Evolutionary conservation across 1,284 basidiomycete species (phyloP).

Genomic region (Stereum hirsutum): DNA sequence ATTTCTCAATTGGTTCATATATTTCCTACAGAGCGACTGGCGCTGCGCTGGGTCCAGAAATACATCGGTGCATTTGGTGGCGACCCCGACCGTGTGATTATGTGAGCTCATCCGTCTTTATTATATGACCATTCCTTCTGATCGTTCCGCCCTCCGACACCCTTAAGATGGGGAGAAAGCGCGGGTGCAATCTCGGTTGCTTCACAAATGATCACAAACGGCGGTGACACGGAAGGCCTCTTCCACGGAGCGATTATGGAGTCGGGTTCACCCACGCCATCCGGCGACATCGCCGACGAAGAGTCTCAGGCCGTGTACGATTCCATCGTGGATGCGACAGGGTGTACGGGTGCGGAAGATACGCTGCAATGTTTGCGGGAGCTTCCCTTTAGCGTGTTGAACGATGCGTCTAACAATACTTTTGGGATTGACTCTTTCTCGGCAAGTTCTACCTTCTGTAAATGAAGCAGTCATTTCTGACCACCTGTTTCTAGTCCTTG

Average conservation of each 20-base stretch:
- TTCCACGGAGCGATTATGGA: slow-evolving; percentile 27
- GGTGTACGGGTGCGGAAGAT: slow-evolving; percentile 22
- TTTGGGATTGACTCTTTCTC: slow-evolving; percentile 9
- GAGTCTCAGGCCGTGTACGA: slow-evolving; percentile 26
- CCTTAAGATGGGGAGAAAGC: slow-evolving; percentile 31
- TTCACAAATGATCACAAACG: slow-evolving; percentile 21
- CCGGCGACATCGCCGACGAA: slow-evolving; percentile 16
- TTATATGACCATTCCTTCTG: not conserved
- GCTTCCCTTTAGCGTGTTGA: slow-evolving; percentile 20
- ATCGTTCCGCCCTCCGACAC: not conserved
- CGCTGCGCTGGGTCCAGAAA: slow-evolving; percentile 32
- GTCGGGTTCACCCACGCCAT: slow-evolving; percentile 23
- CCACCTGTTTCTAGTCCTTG: slow-evolving; percentile 5
- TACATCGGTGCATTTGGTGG: slow-evolving; percentile 36
- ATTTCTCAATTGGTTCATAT: not conserved
- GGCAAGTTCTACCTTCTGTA: slow-evolving; percentile 1
- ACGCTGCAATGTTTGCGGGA: slow-evolving; percentile 31
- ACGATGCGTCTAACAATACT: slow-evolving; percentile 19
- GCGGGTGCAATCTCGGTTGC: slow-evolving; percentile 29
- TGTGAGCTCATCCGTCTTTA: slow-evolving; percentile 31
- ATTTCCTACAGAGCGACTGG: slow-evolving; percentile 34
- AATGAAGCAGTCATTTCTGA: not conserved
- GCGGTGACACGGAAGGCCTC: slow-evolving; percentile 21
- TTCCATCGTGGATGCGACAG: slow-evolving; percentile 18
- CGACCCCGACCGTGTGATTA: slow-evolving; percentile 35